Conservation (phyloP, 2,329 filamentous ascomycete genomes). For the Aureobasidium lini region DNA sequence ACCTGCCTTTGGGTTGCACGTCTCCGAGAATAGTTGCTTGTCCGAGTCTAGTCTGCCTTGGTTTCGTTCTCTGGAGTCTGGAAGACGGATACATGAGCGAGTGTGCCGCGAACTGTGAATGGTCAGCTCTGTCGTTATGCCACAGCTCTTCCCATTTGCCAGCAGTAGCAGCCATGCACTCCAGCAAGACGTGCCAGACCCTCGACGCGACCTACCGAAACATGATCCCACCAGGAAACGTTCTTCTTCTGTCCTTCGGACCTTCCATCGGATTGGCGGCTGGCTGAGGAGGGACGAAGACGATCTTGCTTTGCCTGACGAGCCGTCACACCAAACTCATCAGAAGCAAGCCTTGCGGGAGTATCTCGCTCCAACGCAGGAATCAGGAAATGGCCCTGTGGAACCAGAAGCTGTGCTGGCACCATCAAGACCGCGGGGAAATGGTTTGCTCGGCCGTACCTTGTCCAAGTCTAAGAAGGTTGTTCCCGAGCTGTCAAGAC, state of each 20-base stretch:
- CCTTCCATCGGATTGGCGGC: constrained; percentile 33
- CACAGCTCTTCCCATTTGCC: constrained; percentile 26
- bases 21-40: constrained; percentile 7
- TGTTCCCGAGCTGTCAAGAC: constrained; percentile 69
- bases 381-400: constrained; percentile 19
- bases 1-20: background rate
- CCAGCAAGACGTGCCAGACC: constrained; percentile 19
- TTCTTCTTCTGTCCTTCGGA: constrained; percentile 19
- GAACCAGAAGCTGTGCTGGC: constrained; percentile 23
- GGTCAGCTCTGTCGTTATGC: constrained; percentile 20
- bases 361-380: background rate
- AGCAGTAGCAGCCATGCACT: constrained; percentile 17
- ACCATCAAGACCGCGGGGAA: background rate
- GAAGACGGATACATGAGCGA: constrained; percentile 8
- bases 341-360: constrained; percentile 4
- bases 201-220: constrained; percentile 3
- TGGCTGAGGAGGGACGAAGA: constrained; percentile 35
- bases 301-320: constrained; percentile 17
- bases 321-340: background rate
- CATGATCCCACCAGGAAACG: constrained; percentile 28
- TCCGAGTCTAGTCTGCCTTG: constrained; percentile 8
- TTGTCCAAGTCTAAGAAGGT: constrained; percentile 45
- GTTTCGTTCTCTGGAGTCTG: constrained; percentile 1
- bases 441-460: constrained; percentile 10
- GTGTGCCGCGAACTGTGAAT: constrained; percentile 13